A percentile compares a stretch with the other conserved stretches of the same genome.
phyloP scores from a whole-genome alignment of 164 flowering plant species.

The Macadamia tetraphylla region DNA sequence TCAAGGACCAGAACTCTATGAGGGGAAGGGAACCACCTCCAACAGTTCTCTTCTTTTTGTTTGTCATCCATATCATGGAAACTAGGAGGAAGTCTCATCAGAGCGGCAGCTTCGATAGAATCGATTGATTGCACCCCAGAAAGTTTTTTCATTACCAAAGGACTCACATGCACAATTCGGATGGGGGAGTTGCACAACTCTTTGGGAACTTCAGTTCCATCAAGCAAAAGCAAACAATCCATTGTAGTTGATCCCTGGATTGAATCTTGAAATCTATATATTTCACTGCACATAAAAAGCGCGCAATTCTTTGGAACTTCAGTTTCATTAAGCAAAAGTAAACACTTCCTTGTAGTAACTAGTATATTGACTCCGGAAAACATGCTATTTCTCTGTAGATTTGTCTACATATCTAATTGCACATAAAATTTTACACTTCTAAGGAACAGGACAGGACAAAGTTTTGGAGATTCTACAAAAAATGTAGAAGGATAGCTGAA shows the following conservation, averaged over 20 bases:
- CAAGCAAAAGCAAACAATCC: constrained; percentile 64
- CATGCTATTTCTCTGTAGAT: constrained; percentile 60
- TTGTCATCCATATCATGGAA: constrained; percentile 36
- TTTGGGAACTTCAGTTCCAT: constrained; percentile 49
- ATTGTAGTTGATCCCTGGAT: constrained; percentile 21
- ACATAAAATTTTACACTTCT: no score
- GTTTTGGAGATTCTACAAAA: neutral
- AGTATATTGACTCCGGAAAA: constrained; percentile 33
- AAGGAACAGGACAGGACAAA: no score
- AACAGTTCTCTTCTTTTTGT: constrained; percentile 25
- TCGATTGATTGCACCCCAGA: constrained; percentile 76
- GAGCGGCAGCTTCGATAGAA: constrained; percentile 66
- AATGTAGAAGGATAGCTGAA: no score
- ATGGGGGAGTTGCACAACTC: constrained; percentile 27
- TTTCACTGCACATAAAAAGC: constrained; percentile 49
- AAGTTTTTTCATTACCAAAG: constrained; percentile 70
- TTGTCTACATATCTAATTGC: neutral
- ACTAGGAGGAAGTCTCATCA: constrained; percentile 61
- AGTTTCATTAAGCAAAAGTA: constrained; percentile 57
- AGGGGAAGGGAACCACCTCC: constrained; percentile 46
- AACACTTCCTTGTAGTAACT: constrained; percentile 38
- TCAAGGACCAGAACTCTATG: constrained; percentile 83
- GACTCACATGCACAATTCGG: constrained; percentile 52
- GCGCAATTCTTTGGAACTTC: constrained; percentile 40
- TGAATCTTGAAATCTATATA: constrained; percentile 39